phyloP scores from a whole-genome alignment of 352 stramenopile genomes.

The Globisporangium irregulare region DNA sequence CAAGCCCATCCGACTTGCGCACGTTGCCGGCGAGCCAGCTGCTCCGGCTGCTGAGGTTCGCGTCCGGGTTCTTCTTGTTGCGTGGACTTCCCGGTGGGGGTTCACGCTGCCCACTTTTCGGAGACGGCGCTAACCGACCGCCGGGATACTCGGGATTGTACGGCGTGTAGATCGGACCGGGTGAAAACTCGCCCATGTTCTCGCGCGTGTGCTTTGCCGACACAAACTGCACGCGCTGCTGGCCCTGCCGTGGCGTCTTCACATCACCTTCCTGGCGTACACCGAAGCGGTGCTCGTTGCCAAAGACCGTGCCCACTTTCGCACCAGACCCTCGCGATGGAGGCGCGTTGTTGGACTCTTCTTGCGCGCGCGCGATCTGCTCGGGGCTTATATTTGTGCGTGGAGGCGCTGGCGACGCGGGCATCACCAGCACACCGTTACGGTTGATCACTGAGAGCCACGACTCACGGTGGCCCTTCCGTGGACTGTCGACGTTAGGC shows the following conservation, averaged over 20 bases:
- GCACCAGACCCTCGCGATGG: constrained; percentile 13
- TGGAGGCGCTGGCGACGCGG: constrained; percentile 32
- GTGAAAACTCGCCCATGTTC: constrained; percentile 86
- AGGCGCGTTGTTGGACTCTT: constrained; percentile 25
- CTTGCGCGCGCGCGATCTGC: constrained; percentile 12
- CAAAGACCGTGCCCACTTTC: constrained; percentile 55
- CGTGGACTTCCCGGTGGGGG: constrained; percentile 37
- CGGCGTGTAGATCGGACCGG: constrained; percentile 75
- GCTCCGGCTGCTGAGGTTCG: constrained; percentile 73
- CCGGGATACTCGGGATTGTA: constrained; percentile 69
- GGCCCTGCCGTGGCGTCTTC: constrained; percentile 33
- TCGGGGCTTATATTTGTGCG: constrained; percentile 16
- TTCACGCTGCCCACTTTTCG: constrained; percentile 30
- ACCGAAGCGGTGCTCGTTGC: constrained; percentile 74
- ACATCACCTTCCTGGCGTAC: constrained; percentile 34
- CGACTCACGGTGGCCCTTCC: constrained; percentile 63
- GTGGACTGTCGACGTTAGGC: constrained; percentile 50
- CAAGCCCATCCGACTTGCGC: constrained; percentile 62
- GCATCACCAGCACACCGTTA: constrained; percentile 79
- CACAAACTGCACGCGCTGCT: constrained; percentile 71
- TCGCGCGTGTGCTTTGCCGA: constrained; percentile 73
- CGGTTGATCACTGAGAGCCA: constrained; percentile 82
- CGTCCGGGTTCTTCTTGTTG: constrained; percentile 60
- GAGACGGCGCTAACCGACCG: constrained; percentile 57
- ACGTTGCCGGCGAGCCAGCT: constrained; percentile 81